Percentiles rank a stretch among this genome's conserved stretches.
Evolutionary conservation across 108 stramenopile genomes (phyloP).

Genomic region (Conticribra guillardii): DNA sequence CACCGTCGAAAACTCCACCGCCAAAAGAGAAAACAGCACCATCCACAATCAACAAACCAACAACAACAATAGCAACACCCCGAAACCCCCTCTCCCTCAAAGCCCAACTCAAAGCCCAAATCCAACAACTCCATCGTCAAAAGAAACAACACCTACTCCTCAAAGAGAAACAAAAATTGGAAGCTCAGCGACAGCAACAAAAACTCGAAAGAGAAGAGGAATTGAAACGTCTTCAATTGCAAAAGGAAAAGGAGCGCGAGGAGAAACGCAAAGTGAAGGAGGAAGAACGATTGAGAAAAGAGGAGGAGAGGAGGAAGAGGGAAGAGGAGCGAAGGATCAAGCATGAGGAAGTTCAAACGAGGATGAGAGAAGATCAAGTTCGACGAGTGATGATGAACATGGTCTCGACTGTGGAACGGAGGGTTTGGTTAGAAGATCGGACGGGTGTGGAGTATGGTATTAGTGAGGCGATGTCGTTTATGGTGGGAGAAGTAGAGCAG

Average conservation of each 20-base stretch:
- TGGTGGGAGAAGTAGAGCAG: slow-evolving; percentile 11
- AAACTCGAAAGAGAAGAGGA: slow-evolving; percentile 40
- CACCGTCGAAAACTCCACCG: no score
- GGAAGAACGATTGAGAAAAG: slow-evolving; percentile 27
- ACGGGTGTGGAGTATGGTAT: slow-evolving; percentile 22
- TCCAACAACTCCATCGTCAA: slow-evolving; percentile 58
- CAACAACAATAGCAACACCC: no score
- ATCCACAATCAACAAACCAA: no score
- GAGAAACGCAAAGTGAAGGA: slow-evolving; percentile 5
- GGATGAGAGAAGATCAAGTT: not conserved
- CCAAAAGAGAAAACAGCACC: no score
- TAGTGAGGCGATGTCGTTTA: slow-evolving; percentile 15
- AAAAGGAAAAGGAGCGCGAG: slow-evolving; percentile 21
- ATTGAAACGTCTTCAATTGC: not conserved
- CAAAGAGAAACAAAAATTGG: slow-evolving; percentile 21
- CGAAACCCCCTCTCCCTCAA: no score
- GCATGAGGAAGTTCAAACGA: not conserved
- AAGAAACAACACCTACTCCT: slow-evolving; percentile 41
- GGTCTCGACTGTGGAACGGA: slow-evolving; percentile 9
- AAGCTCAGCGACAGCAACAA: not conserved
- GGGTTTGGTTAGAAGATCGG: slow-evolving; percentile 13
- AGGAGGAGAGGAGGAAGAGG: not conserved
- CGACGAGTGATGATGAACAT: not conserved
- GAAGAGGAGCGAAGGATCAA: not conserved
- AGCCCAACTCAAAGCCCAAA: slow-evolving; percentile 67